Conservation (phyloP, 352 stramenopile species). For the Globisporangium spinosum region DNA sequence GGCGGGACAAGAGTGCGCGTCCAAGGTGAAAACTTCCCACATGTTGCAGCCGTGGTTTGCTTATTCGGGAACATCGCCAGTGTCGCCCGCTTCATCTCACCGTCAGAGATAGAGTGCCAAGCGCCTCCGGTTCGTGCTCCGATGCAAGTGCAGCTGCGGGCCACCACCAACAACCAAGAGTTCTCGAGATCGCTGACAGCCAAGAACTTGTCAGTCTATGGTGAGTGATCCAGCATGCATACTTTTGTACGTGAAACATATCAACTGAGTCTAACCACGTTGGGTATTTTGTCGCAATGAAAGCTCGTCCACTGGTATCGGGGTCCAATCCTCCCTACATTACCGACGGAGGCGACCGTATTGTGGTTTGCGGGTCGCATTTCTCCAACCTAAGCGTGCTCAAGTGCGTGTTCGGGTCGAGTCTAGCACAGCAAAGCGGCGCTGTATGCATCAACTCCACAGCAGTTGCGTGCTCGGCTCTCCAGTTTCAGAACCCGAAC, state of each 20-base stretch:
- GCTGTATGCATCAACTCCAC: slow-evolving; percentile 27
- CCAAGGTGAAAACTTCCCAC: slow-evolving; percentile 28
- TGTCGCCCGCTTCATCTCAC: slow-evolving; percentile 24
- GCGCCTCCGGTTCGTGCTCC: slow-evolving; percentile 11
- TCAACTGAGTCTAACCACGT: neutral
- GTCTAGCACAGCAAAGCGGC: slow-evolving; percentile 1
- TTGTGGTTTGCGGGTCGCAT: slow-evolving; percentile 28
- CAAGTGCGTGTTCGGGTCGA: slow-evolving; percentile 30
- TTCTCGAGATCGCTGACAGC: slow-evolving; percentile 30
- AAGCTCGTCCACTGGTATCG: slow-evolving; percentile 27
- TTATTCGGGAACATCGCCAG: slow-evolving; percentile 29
- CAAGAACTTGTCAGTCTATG: slow-evolving; percentile 3
- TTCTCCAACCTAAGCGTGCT: slow-evolving; percentile 30
- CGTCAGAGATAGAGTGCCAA: slow-evolving; percentile 26
- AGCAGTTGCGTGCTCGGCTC: slow-evolving; percentile 27
- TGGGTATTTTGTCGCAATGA: slow-evolving; percentile 1
- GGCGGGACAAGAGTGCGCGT: slow-evolving; percentile 38
- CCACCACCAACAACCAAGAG: slow-evolving; percentile 60
- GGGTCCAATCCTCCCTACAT: slow-evolving; percentile 27
- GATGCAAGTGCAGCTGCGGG: slow-evolving; percentile 26
- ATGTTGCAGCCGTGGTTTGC: slow-evolving; percentile 27
- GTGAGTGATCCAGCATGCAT: neutral
- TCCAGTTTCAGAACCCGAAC: slow-evolving; percentile 20
- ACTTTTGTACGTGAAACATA: neutral
- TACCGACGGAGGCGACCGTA: slow-evolving; percentile 21